phyloP scores from a whole-genome alignment of 31 red algal genomes.

The Endocladia muricata region DNA sequence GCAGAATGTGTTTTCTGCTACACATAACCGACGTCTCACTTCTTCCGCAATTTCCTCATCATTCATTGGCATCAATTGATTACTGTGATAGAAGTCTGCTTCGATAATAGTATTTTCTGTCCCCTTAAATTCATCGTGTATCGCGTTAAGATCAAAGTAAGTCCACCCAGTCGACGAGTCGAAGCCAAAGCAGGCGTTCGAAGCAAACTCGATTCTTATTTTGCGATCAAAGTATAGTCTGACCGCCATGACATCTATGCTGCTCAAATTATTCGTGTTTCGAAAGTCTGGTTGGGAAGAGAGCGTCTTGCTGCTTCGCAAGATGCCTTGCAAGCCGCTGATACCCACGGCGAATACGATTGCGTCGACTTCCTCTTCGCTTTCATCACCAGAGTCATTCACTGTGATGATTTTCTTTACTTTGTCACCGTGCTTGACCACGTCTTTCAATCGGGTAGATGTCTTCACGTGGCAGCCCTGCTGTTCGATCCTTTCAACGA shows the following conservation, averaged over 20 bases:
- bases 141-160: constrained; percentile 83
- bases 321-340: constrained; percentile 73
- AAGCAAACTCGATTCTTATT: constrained; percentile 59
- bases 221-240: constrained; percentile 83
- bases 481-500: constrained; percentile 43
- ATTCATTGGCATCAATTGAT: constrained; percentile 71
- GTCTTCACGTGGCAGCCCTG: constrained; percentile 41
- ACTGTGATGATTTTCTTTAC: constrained; percentile 37
- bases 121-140: constrained; percentile 78
- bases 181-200: constrained; percentile 86
- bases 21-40: constrained; percentile 47
- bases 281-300: constrained; percentile 63
- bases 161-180: constrained; percentile 81
- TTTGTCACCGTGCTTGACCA: constrained; percentile 23
- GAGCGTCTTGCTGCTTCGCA: constrained; percentile 64
- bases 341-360: constrained; percentile 85
- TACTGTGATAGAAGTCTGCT: constrained; percentile 83
- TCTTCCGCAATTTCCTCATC: constrained; percentile 73
- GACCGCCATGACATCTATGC: constrained; percentile 86
- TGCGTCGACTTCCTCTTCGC: constrained; percentile 51
- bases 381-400: constrained; percentile 12
- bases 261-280: constrained; percentile 53
- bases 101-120: constrained; percentile 67
- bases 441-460: constrained; percentile 67
- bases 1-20: constrained; percentile 44